phyloP scores from a whole-genome alignment of 768 basidiomycete species.

The Boletus rubropictus region DNA sequence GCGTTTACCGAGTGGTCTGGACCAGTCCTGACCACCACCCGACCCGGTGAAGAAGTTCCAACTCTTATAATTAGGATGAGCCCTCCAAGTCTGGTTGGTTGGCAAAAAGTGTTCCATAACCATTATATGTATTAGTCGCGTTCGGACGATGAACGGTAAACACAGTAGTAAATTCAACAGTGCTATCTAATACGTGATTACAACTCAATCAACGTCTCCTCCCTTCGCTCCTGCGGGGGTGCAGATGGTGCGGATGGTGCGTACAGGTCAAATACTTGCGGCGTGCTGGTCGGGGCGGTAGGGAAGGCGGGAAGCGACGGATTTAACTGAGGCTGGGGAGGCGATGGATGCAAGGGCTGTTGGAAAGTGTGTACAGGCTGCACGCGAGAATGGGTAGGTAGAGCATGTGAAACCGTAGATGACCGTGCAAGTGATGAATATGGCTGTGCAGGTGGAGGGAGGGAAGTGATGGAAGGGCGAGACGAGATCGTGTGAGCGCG shows the following conservation, averaged over 20 bases:
- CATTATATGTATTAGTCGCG: not conserved
- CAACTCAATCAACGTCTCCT: slow-evolving; percentile 46
- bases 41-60: too few species aligned
- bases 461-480: slow-evolving; percentile 14
- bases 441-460: slow-evolving; percentile 8
- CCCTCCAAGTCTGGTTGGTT: not conserved
- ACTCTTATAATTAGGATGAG: not conserved
- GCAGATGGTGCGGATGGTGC: slow-evolving; percentile 42
- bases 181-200: not conserved
- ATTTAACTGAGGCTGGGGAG: slow-evolving; percentile 17
- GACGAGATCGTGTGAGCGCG: slow-evolving; percentile 29
- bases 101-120: not conserved
- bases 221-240: slow-evolving; percentile 56
- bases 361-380: slow-evolving; percentile 4
- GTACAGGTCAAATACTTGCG: slow-evolving; percentile 50
- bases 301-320: slow-evolving; percentile 56
- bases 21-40: too few species aligned
- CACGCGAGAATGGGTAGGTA: not conserved
- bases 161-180: not conserved
- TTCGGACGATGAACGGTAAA: too few species aligned
- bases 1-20: too few species aligned
- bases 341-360: slow-evolving; percentile 8
- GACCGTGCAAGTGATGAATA: slow-evolving; percentile 22
- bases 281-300: slow-evolving; percentile 52
- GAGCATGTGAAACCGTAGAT: slow-evolving; percentile 18